Percentiles rank a stretch among this genome's conserved stretches.
phyloP scores from a whole-genome alignment of 1,139 yeast species.

The Barnettozyma hawaiiensis region DNA sequence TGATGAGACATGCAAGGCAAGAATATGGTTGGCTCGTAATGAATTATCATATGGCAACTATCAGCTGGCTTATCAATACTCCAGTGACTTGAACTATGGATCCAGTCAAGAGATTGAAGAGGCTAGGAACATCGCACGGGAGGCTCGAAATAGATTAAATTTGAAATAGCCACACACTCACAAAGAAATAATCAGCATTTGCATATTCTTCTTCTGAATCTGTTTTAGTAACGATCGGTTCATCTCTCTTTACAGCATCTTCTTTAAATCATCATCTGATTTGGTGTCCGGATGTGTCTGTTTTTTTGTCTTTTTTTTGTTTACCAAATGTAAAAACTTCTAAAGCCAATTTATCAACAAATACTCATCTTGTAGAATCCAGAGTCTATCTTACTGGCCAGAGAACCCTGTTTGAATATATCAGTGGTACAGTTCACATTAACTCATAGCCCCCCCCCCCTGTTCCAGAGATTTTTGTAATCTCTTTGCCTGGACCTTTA shows the following conservation, averaged over 20 bases:
- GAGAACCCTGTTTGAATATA: not conserved
- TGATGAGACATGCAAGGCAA: constrained; percentile 76
- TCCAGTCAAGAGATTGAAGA: constrained; percentile 85
- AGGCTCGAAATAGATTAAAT: constrained; percentile 28
- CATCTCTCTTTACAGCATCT: too few relatives aligned
- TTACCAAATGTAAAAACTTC: not conserved
- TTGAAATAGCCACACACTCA: constrained; percentile 7
- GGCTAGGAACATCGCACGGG: constrained; percentile 78
- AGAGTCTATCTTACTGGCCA: not conserved
- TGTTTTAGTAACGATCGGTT: too few relatives aligned
- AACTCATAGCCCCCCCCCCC: not conserved
- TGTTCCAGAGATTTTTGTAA: not conserved
- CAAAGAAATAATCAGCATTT: too few relatives aligned
- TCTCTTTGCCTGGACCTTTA: not conserved
- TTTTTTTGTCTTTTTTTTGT: not conserved
- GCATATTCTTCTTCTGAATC: too few relatives aligned
- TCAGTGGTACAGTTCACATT: not conserved
- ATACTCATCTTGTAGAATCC: constrained; percentile 4
- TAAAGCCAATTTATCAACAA: not conserved
- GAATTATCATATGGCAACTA: constrained; percentile 55
- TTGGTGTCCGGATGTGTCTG: constrained; percentile 14
- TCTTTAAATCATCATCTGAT: too few relatives aligned
- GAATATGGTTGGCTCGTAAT: constrained; percentile 79
- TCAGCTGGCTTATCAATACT: constrained; percentile 67
- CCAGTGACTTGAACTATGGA: constrained; percentile 70